Percentiles rank a stretch among this genome's conserved stretches.
Evolutionary conservation across 2,329 filamentous ascomycete species (phyloP).

Genomic region (Laburnicola sp.): DNA sequence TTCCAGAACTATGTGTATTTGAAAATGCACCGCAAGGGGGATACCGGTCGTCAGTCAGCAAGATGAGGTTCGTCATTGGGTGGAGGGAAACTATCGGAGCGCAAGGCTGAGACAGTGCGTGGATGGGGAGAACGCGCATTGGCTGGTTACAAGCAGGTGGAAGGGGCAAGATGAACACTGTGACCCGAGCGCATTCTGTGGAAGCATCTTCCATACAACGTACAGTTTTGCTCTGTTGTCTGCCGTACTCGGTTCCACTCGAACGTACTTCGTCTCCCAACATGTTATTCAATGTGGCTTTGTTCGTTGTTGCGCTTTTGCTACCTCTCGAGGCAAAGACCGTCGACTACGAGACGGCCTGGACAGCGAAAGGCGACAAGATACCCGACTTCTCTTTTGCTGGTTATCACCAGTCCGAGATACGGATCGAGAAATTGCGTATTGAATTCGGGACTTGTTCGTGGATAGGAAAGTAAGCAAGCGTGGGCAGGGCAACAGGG

Average conservation of each 20-base stretch:
- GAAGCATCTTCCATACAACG: no score
- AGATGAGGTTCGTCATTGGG: background rate
- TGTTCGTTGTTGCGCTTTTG: background rate
- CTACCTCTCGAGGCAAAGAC: background rate
- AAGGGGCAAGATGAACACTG: background rate
- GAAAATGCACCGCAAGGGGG: background rate
- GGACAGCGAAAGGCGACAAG: slow-evolving; percentile 11
- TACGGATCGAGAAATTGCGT: no score
- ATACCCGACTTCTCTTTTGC: slow-evolving; percentile 12
- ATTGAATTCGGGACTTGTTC: no score
- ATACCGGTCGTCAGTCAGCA: background rate
- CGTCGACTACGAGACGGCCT: slow-evolving; percentile 10
- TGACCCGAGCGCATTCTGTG: no score
- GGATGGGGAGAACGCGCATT: background rate
- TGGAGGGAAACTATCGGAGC: background rate
- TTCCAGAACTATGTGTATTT: background rate
- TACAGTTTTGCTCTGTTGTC: background rate
- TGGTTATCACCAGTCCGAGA: slow-evolving; percentile 11
- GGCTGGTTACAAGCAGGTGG: no score
- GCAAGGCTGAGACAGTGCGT: background rate
- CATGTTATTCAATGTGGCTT: background rate
- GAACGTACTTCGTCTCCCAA: no score
- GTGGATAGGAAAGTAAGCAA: no score
- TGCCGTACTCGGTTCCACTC: background rate
- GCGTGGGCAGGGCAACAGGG: no score